These are phyloP conservation scores for Pseudogymnoascus sp. DNA, from an alignment of 2,329 filamentous ascomycete genomes.

Conservation along the genomic window DNA sequence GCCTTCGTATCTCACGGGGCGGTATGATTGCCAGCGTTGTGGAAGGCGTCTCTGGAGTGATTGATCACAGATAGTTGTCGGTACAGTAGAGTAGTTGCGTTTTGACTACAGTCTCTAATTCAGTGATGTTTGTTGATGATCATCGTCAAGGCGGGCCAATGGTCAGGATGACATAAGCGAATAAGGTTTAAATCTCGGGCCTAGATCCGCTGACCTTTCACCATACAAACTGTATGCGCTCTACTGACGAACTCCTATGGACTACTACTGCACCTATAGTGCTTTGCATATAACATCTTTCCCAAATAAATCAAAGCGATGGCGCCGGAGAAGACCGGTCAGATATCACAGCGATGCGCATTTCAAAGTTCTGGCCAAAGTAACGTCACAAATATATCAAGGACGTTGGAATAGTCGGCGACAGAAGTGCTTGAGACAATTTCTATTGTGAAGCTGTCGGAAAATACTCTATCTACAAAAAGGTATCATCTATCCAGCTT, in stretches of 20 bases:
- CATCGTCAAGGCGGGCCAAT: constrained; percentile 7
- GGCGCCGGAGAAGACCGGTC: background rate
- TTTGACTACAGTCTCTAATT: constrained; percentile 2
- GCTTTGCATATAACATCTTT: background rate
- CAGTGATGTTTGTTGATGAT: constrained; percentile 8
- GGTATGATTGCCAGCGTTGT: background rate
- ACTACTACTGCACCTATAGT: background rate
- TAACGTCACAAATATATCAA: background rate
- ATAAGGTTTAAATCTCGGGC: background rate
- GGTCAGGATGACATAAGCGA: constrained; percentile 7
- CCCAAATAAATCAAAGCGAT: background rate
- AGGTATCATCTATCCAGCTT: constrained; percentile 7
- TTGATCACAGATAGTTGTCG: background rate
- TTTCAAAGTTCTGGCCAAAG: background rate
- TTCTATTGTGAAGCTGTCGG: background rate
- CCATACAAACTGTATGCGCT: background rate
- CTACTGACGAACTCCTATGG: background rate
- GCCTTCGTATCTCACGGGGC: background rate
- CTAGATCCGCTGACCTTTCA: constrained; percentile 6
- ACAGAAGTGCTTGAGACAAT: background rate
- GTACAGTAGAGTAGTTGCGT: background rate
- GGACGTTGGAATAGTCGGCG: background rate
- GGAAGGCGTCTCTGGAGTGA: constrained; percentile 4
- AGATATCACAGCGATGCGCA: background rate
- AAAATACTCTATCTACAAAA: constrained; percentile 4